Evolutionary conservation across 192 early-diverging fungal species (phyloP).

Genomic region (Backusella australiensis): DNA sequence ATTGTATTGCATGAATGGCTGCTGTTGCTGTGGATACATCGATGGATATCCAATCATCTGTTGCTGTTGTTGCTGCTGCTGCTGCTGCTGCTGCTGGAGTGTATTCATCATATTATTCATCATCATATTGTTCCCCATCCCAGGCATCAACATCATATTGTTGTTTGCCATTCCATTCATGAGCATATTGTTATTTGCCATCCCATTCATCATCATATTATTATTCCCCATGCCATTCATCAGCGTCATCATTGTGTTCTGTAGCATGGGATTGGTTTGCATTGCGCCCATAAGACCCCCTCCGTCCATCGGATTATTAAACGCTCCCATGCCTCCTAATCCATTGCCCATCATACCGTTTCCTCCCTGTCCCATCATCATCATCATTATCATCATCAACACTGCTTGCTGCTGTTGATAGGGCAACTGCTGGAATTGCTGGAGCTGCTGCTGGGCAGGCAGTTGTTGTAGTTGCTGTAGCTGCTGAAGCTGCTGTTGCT

Average conservation of each 20-base stretch:
- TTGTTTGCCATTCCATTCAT: not conserved
- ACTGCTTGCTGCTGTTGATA: not conserved
- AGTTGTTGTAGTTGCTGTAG: not conserved
- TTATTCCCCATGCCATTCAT: not conserved
- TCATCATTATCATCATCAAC: not conserved
- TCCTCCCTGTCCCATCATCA: not conserved
- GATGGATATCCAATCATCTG: not conserved
- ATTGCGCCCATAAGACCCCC: not conserved
- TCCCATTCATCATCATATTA: not conserved
- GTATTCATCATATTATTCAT: not conserved
- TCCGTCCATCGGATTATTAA: not conserved
- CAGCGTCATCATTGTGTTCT: not conserved
- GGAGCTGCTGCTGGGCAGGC: not conserved
- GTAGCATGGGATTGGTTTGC: not conserved
- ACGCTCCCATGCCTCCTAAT: not conserved
- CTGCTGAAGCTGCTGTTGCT: not conserved
- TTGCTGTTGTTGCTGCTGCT: not conserved
- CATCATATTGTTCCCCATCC: not conserved
- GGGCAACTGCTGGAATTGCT: not conserved
- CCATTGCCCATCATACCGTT: not conserved
- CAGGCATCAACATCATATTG: not conserved
- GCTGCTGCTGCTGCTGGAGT: not conserved
- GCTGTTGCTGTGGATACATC: conserved; percentile 7
- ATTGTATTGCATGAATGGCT: not conserved
- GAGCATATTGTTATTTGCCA: not conserved